Evolutionary conservation across 2,329 filamentous ascomycete species (phyloP), one percentile per base, ranked within the genome.

Genomic region (Paraphoma sp.): DNA sequence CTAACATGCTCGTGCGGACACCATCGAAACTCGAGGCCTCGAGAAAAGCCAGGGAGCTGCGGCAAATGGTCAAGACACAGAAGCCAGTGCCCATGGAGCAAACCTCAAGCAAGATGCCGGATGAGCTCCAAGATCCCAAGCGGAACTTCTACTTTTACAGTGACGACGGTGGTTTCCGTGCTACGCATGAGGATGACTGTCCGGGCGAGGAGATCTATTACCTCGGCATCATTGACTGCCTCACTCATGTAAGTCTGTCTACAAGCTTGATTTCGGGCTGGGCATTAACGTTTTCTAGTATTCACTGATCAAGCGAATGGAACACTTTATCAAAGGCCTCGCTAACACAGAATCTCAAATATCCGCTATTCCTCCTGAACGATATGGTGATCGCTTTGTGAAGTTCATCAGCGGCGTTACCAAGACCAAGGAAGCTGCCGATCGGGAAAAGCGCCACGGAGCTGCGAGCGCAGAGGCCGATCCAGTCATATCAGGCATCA

Each of bases 261-360:
- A 12, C 33, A 40, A 36, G n/a, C 8, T 23, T 3, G 10, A 6
- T 9, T n/a, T 10, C 1, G 8, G 2, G 18, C 2, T 18, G 8
- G 1, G 54, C 53, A 57, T 71, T 76, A 69, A 79, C 54, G 47
- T 51, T n/a, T 3, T 28, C 28, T 68, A 96, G 92, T 99, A 98
- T 76, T 93, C 93, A 65, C 87, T 93, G 63, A 86, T 97, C 78
- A 99, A 99, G 80, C 94, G 95, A 74, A 86, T 94, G 59, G 95
- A 99, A 77, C 89, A 98, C 78, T 95, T 98, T 79, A 95, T 93
- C 89, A 99, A 99, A 81, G 94, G 95, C 38, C 81, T 98, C 56
- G 92, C 89, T 2, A 86, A 88, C 68, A 91, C 95, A 68, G 89
- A 92, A 68, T 87, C 86, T 33, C 89, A 97, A 73, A 98, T 99